Evolutionary conservation across 257 asterid species (phyloP).

Genomic region (Solanum habrochaites): DNA sequence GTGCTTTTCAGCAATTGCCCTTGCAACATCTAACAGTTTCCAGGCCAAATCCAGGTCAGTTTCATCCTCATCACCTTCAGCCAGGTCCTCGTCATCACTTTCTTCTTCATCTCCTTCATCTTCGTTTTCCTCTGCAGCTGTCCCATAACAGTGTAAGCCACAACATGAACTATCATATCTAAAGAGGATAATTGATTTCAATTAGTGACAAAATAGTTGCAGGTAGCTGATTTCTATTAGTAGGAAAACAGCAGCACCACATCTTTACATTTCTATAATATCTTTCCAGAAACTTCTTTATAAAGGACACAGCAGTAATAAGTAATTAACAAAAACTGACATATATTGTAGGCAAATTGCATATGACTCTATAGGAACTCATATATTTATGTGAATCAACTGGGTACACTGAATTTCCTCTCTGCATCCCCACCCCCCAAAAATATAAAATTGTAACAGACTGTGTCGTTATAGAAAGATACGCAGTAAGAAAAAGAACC

Average conservation of each 20-base stretch:
- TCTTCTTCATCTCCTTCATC: conserved; percentile 31
- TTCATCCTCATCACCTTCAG: conserved; percentile 90
- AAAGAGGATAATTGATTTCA: not conserved
- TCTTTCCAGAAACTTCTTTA: no score
- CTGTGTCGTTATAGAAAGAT: not conserved
- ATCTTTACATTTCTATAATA: not conserved
- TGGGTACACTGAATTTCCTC: not conserved
- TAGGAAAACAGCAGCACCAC: not conserved
- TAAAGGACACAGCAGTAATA: no score
- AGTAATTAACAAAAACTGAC: not conserved
- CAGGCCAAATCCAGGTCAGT: conserved; percentile 97
- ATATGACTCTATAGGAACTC: not conserved
- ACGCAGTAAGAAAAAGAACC: not conserved
- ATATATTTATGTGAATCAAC: not conserved
- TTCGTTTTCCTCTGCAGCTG: conserved; percentile 14
- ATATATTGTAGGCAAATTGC: not conserved
- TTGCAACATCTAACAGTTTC: conserved; percentile 96
- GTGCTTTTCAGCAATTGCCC: conserved; percentile 82
- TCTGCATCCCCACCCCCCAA: no score
- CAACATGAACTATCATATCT: not conserved
- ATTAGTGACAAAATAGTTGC: not conserved
- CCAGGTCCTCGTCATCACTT: conserved; percentile 55
- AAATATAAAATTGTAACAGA: not conserved
- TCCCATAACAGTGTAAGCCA: not conserved
- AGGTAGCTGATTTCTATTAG: not conserved